A percentile compares a stretch with the other conserved stretches of the same genome.
Conservation (phyloP, 495 filamentous ascomycete species). For the Tuber brumale region DNA sequence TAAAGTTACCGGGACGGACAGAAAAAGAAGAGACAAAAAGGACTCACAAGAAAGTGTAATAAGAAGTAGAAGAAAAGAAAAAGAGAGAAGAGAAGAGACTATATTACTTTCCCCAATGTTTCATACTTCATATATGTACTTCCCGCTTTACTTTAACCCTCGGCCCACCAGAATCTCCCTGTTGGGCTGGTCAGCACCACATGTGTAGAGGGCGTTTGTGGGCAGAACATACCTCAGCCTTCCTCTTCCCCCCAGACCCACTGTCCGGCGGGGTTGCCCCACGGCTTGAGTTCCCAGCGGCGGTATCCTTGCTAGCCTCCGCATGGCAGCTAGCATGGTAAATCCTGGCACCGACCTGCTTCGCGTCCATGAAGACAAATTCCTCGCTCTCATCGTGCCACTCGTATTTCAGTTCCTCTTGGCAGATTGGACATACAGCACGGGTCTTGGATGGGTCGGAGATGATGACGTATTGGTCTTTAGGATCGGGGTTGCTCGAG, state of each 20-base stretch:
- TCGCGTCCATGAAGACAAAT: conserved; percentile 93
- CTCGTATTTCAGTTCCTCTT: conserved; percentile 80
- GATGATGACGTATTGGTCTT: conserved; percentile 70
- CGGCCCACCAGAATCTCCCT: conserved; percentile 37
- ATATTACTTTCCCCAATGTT: conserved; percentile 13
- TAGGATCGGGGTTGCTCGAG: conserved; percentile 50
- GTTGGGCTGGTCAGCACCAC: not conserved
- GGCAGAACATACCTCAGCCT: conserved; percentile 39
- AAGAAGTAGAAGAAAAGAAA: conserved; percentile 11
- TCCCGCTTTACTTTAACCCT: conserved; percentile 40
- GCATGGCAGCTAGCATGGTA: conserved; percentile 86
- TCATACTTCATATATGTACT: conserved; percentile 15
- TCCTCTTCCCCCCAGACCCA: conserved; percentile 36
- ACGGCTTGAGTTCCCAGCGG: conserved; percentile 35
- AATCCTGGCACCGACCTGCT: conserved; percentile 66
- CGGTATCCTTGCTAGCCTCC: conserved; percentile 65
- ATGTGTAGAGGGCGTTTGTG: not conserved
- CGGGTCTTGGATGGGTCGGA: conserved; percentile 67
- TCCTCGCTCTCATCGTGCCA: conserved; percentile 91
- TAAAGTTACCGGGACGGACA: not conserved
- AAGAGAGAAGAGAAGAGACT: conserved; percentile 1
- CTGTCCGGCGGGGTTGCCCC: conserved; percentile 37
- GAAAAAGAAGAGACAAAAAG: conserved; percentile 3
- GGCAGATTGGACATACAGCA: conserved; percentile 81
- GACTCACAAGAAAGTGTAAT: not conserved